Evolutionary conservation across 805 yeast species (phyloP).

Genomic region (Ogataea nakhonphanomensis): DNA sequence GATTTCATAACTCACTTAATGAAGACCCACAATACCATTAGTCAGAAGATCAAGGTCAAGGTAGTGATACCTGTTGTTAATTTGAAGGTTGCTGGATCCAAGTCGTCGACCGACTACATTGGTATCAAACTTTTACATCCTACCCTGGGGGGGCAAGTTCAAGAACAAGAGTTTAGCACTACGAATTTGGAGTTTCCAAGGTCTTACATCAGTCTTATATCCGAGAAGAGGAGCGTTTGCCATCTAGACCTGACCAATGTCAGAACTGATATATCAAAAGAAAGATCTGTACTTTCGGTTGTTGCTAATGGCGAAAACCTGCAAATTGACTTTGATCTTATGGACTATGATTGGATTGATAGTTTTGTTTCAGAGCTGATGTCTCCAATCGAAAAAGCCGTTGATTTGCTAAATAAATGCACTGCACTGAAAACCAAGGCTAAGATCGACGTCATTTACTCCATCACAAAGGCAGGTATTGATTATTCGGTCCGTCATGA

Average conservation of each 20-base stretch:
- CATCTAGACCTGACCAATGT: slow-evolving; percentile 9
- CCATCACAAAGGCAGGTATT: slow-evolving; percentile 38
- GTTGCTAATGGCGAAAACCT: slow-evolving; percentile 8
- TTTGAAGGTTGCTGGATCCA: slow-evolving; percentile 17
- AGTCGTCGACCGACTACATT: slow-evolving; percentile 24
- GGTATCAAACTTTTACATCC: slow-evolving; percentile 35
- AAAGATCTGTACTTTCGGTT: neutral
- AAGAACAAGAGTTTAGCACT: neutral
- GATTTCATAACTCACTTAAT: slow-evolving; percentile 47
- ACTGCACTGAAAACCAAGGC: slow-evolving; percentile 19
- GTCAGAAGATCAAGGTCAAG: slow-evolving; percentile 42
- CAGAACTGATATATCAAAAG: slow-evolving; percentile 1
- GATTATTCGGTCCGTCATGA: slow-evolving; percentile 63
- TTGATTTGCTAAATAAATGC: slow-evolving; percentile 5
- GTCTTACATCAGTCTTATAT: neutral
- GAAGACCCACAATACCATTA: slow-evolving; percentile 13
- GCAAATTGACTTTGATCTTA: slow-evolving; percentile 20
- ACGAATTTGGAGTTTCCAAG: slow-evolving; percentile 1
- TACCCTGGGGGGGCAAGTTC: slow-evolving; percentile 32
- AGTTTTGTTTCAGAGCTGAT: slow-evolving; percentile 9
- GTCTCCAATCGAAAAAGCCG: slow-evolving; percentile 10
- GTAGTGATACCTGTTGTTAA: slow-evolving; percentile 45
- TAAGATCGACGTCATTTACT: slow-evolving; percentile 40
- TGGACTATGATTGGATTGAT: slow-evolving; percentile 20
- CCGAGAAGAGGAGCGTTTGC: slow-evolving; percentile 1